Evolutionary conservation across 495 filamentous ascomycete species (phyloP).

Genomic region (Parathielavia appendiculata): DNA sequence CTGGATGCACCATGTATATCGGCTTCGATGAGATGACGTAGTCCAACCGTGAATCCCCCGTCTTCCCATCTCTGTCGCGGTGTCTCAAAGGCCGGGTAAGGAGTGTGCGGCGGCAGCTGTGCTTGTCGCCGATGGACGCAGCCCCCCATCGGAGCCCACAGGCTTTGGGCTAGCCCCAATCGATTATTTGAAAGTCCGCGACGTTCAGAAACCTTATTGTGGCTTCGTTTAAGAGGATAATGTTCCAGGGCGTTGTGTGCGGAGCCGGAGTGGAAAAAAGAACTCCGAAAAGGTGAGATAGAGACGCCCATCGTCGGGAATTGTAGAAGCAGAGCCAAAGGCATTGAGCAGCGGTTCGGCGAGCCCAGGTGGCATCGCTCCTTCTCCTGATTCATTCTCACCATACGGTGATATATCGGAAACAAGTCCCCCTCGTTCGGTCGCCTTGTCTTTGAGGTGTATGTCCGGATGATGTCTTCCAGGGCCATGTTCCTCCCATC

Average conservation of each 20-base stretch:
- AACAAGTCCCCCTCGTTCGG: not conserved
- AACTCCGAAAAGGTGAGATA: not conserved
- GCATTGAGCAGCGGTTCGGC: not conserved
- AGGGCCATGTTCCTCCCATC: not conserved
- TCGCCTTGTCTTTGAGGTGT: not conserved
- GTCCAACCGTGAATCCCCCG: not conserved
- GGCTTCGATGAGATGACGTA: not conserved
- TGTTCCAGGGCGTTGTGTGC: no score
- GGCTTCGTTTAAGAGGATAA: not conserved
- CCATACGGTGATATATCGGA: not conserved
- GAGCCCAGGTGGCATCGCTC: not conserved
- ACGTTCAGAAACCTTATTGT: not conserved
- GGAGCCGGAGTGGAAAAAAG: not conserved
- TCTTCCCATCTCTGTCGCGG: not conserved
- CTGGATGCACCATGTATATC: not conserved
- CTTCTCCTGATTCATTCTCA: no score
- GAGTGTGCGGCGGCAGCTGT: not conserved
- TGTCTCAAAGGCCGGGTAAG: not conserved
- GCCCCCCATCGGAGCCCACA: not conserved
- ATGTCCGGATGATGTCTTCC: not conserved
- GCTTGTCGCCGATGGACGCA: not conserved
- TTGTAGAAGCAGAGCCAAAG: not conserved
- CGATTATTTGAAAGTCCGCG: not conserved
- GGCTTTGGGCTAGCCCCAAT: slow-evolving; percentile 5
- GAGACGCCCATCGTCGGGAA: slow-evolving; percentile 2